These are phyloP conservation scores for Xerocomus potaroensis DNA, from an alignment of 768 basidiomycete genomes.

Conservation along the genomic window DNA sequence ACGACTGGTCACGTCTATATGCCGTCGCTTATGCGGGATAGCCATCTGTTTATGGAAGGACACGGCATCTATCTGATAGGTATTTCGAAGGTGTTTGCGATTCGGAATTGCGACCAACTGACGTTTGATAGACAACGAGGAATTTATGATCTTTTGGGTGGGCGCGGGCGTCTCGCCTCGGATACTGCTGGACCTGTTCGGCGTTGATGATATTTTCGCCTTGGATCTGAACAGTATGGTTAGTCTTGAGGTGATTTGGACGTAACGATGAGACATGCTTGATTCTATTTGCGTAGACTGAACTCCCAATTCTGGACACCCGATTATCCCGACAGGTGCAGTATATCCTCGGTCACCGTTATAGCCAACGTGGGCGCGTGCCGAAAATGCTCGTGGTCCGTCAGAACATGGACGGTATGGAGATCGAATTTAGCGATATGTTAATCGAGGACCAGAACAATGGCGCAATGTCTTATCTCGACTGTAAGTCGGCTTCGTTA, in stretches of 20 bases:
- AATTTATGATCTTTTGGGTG: conserved; percentile 85
- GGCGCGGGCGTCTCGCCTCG: conserved; percentile 79
- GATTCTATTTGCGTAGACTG: conserved; percentile 41
- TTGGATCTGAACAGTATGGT: conserved; percentile 66
- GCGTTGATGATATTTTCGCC: conserved; percentile 69
- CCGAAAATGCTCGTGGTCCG: conserved; percentile 73
- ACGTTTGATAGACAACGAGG: conserved; percentile 71
- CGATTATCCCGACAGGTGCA: conserved; percentile 79
- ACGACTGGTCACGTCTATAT: conserved; percentile 54
- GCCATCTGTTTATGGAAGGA: conserved; percentile 83
- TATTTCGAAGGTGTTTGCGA: conserved; percentile 33
- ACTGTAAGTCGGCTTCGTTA: conserved; percentile 56
- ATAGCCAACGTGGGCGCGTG: conserved; percentile 47
- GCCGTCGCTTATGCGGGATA: conserved; percentile 77
- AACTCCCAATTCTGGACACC: conserved; percentile 67
- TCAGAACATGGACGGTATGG: conserved; percentile 88
- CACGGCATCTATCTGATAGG: conserved; percentile 93
- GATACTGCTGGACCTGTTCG: conserved; percentile 79
- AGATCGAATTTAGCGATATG: conserved; percentile 97
- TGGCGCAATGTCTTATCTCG: conserved; percentile 86
- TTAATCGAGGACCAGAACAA: conserved; percentile 97
- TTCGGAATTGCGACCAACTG: conserved; percentile 13
- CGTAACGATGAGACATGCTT: not conserved
- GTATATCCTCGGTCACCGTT: conserved; percentile 75
- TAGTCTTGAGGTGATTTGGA: conserved; percentile 20